Percentiles rank a stretch among this genome's conserved stretches.
Conservation (phyloP, 306 rosid genomes). For the Glycine latifolia region DNA sequence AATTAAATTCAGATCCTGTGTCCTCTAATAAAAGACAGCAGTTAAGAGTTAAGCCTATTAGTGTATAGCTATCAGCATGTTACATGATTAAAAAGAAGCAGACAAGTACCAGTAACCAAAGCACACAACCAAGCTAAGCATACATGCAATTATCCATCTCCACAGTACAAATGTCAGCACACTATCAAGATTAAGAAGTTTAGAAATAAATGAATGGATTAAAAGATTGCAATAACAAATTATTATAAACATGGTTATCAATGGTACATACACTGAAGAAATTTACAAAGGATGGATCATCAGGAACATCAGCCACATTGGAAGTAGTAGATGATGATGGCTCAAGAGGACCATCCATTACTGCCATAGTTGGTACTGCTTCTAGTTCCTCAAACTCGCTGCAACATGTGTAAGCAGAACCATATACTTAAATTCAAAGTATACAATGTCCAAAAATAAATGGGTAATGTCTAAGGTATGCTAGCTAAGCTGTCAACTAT, state of each 20-base stretch:
- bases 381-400: slow-evolving; percentile 71
- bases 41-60: not conserved
- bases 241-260: not conserved
- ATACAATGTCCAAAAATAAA: slow-evolving; percentile 22
- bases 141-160: slow-evolving; percentile 12
- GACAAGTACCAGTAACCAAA: slow-evolving; percentile 1
- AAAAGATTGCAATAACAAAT: slow-evolving; percentile 4
- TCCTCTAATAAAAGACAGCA: slow-evolving; percentile 9
- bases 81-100: slow-evolving; percentile 1
- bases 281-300: slow-evolving; percentile 67
- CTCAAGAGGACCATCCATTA: slow-evolving; percentile 70
- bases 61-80: slow-evolving; percentile 1
- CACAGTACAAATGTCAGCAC: not conserved
- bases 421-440: slow-evolving; percentile 33
- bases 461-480: not conserved
- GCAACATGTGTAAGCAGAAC: slow-evolving; percentile 42
- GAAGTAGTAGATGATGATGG: slow-evolving; percentile 57
- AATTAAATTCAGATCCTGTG: slow-evolving; percentile 27
- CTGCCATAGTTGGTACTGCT: slow-evolving; percentile 73
- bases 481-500: slow-evolving; percentile 25
- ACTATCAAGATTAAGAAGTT: not conserved
- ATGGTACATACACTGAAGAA: slow-evolving; percentile 64
- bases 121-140: slow-evolving; percentile 36
- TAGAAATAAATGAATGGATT: slow-evolving; percentile 10
- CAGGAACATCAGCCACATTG: slow-evolving; percentile 58